Evolutionary conservation across 352 stramenopile genomes (phyloP), one percentile per base, ranked within the genome.

Genomic region (Globisporangium takayamanum): DNA sequence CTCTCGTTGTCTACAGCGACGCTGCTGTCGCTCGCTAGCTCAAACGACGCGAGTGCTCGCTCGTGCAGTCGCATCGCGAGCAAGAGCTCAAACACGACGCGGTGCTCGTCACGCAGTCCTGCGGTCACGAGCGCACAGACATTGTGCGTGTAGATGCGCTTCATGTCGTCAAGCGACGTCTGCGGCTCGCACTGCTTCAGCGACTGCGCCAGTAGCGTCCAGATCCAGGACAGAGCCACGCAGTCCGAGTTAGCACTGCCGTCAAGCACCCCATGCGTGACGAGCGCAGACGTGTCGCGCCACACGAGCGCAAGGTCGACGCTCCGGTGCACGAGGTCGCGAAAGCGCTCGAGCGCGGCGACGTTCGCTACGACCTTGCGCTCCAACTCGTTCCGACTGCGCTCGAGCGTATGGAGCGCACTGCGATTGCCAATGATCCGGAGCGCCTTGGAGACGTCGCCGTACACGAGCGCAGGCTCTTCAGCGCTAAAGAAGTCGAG

Each of bases 371-470:
- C 62, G 7, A 85, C 63, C 50, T 84, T 89, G 20, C 25, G 52
- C 8, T 30, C 62, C 0, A 66, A 61, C 30, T 87, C 77, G 0
- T 53, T 41, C 58, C 77, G 80, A 46, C 64, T 81, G 26, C 46
- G 68, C 47, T 85, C 55, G 0, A 88, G 68, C 5, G 70, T 81
- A 28, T 82, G 65, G 0, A 74, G 49, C 10, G 77, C 62, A 53
- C 71, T 86, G 14, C 76, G 70, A 28, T 88, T 88, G 0, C 61
- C 74, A n/a, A 90, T 63, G 49, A 90, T 74, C 22, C 77, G 78
- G 25, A 87, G 63, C 2, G 69, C 64, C 55, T 87, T 87, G 0
- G 76, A 60, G 3, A 68, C 71, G 18, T 90, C 80, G 0, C 50
- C 44, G 45, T 82, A 88, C 8, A 88, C 67, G 0, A 62, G 16